Base-by-base conservation (phyloP, 208 protist genomes). In the Leishmania arabica region DNA sequence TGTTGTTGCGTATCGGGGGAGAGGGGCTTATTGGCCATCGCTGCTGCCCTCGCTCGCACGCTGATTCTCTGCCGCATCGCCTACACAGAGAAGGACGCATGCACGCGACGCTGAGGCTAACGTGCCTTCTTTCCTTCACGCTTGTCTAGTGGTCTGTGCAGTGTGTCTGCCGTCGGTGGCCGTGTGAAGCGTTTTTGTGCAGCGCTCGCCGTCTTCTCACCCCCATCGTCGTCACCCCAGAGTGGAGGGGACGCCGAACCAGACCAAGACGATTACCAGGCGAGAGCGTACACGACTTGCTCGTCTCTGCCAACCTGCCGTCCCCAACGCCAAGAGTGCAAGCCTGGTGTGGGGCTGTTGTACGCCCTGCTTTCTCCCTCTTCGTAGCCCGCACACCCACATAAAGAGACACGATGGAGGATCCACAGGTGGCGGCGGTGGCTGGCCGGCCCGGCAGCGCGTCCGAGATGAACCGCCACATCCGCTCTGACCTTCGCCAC, bases 401-500 rank as follows among this genome's bases (percentile, higher is more conserved):
- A 51, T 1, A 73, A 73, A 21, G 19, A 49, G 31, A 34, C 31
- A 19, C 5, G 21, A 83, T 80, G 78, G 77, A 81, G 68, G 82
- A 84, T 34, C 40, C 65, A 17, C 73, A 82, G 49, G 24, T 58
- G 31, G 34, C 60, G n/a, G 40, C 19, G 3, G 34, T 40, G 74
- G 60, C 27, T 21, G 72, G 37, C 1, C 53, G 21, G 19, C 64
- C 34, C 27, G 58, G 21, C 60, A 80, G 34, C 78, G 79, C 71
- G 58, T 17, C 78, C 24, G 68, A 84, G 53, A 60, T 87, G 76
- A 72, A 74, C 66, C 79, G 83, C 64, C 64, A 66, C 9, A 83
- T 92, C 76, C 92, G 93, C 65, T 91, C 89, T 45, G 95, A 98
- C 75, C 51, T 93, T 13, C 92, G 93, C 45, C 95, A 98, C 82